Percentiles rank a stretch among this genome's conserved stretches.
Conservation (phyloP, 2,329 filamentous ascomycete species). For the Scytalidium lignicola region DNA sequence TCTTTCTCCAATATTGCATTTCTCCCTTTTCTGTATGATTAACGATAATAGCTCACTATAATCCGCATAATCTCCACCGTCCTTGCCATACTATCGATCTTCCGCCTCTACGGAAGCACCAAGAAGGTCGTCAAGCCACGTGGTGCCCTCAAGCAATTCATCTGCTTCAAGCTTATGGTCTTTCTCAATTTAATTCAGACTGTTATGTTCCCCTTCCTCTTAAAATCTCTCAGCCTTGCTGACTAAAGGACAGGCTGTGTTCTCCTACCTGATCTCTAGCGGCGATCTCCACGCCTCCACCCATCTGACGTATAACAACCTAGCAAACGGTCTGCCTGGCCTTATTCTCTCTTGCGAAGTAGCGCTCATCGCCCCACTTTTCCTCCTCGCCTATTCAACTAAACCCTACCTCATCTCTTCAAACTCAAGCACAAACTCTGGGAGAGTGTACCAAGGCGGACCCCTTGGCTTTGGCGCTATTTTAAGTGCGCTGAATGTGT, state of each 20-base stretch:
- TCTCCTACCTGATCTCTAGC: constrained; percentile 9
- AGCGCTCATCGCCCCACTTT: constrained; percentile 10
- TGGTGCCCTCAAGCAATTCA: constrained; percentile 10
- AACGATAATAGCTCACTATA: too few relatives aligned
- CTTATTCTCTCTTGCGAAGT: constrained; percentile 14
- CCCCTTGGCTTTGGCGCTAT: constrained; percentile 10
- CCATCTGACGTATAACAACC: constrained; percentile 10
- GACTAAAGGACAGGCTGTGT: constrained; percentile 10
- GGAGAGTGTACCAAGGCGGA: constrained; percentile 10
- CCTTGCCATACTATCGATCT: constrained; percentile 8
- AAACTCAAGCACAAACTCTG: background rate
- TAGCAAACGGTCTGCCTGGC: constrained; percentile 10
- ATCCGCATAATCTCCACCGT: constrained; percentile 5
- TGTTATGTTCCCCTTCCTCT: too few relatives aligned
- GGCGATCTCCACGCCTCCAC: constrained; percentile 8
- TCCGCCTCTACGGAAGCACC: constrained; percentile 10
- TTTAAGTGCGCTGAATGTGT: constrained; percentile 7
- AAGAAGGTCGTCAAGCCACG: constrained; percentile 5
- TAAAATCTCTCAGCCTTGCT: background rate
- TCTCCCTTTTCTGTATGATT: background rate
- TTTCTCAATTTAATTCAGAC: constrained; percentile 14
- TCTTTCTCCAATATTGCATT: too few relatives aligned
- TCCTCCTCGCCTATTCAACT: constrained; percentile 10
- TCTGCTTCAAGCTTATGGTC: constrained; percentile 15
- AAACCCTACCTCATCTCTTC: constrained; percentile 4